Evolutionary conservation across 371 early-diverging fungal genomes (phyloP).

Genomic region (Syncephalastrum racemosum): DNA sequence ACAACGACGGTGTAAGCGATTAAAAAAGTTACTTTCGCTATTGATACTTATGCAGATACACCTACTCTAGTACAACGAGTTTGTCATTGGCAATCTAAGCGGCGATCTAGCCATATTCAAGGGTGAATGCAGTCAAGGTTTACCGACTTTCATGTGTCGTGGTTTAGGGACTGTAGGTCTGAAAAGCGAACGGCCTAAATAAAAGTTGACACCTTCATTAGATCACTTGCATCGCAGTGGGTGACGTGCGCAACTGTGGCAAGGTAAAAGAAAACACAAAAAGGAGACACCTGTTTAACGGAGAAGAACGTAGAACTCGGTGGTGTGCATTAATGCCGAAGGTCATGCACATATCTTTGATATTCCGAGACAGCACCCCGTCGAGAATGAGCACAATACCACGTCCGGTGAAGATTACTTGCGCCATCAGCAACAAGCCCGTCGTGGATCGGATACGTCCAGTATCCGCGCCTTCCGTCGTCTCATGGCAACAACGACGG

Average conservation of each 20-base stretch:
- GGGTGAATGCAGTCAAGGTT: conserved; percentile 55
- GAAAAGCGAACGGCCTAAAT: neutral
- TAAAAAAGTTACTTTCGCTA: neutral
- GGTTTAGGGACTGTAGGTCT: conserved; percentile 61
- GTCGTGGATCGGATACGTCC: conserved; percentile 43
- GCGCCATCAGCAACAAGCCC: conserved; percentile 21
- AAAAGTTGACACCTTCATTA: conserved; percentile 8
- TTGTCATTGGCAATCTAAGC: conserved; percentile 79
- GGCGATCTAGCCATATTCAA: conserved; percentile 83
- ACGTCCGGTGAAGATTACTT: conserved; percentile 42
- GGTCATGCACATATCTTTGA: conserved; percentile 71
- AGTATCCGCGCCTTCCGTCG: conserved; percentile 40
- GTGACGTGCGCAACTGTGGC: conserved; percentile 64
- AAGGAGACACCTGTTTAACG: neutral
- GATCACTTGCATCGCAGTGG: conserved; percentile 71
- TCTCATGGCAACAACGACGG: conserved; percentile 23
- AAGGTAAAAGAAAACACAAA: conserved; percentile 30
- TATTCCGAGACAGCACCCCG: conserved; percentile 26
- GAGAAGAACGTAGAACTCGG: conserved; percentile 43
- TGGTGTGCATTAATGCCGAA: conserved; percentile 68
- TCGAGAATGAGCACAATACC: conserved; percentile 18
- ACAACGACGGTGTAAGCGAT: conserved; percentile 69
- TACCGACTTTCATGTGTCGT: conserved; percentile 57
- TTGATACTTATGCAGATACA: neutral
- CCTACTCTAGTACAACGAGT: conserved; percentile 69